Evolutionary conservation across 495 filamentous ascomycete species (phyloP), one percentile per base, ranked within the genome.

Genomic region (Penicillium subrubescens): DNA sequence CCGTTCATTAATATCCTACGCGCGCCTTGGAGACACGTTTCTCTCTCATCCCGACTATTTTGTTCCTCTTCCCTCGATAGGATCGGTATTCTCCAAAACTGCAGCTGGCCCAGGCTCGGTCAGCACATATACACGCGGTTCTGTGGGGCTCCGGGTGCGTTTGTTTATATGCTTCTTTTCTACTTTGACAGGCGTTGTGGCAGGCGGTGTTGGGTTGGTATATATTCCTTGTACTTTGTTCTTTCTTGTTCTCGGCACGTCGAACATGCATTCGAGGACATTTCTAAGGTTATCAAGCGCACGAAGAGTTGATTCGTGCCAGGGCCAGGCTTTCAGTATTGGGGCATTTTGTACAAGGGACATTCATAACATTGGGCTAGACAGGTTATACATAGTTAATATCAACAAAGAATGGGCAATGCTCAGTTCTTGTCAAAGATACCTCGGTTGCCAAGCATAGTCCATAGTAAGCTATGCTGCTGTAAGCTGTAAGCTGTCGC

Each of bases 311-410:
- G 54, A 46, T 55, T 35, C 44, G 48, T 29, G 25, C 44, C 43
- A 39, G 35, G 21, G 41, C 52, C 46, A 56, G 35, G 44, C 21
- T 48, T 19, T 37, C 33, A 33, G 54, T 56, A 56, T 57, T 12
- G 33, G 58, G 51, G 48, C 60, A 72, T 70, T 35, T 68, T 71
- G 68, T 67, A 69, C 50, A 73, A 60, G 51, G 60, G 51, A 58
- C 66, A 69, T 73, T 69, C 66, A 65, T 62, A 71, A 64, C 50
- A 61, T 33, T 48, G 19, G 44, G 44, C 61, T 46, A 58, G 53
- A 61, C 50, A 51, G 64, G 62, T 64, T 60, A 70, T 70, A 66
- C 59, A 65, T 48, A 50, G 48, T 57, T 68, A 68, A 72, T 73
- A 63, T 62, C 62, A 72, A 50, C 35, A 33, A 23, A 33, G 31